phyloP scores from a whole-genome alignment of 2,329 filamentous ascomycete genomes.

The Diaporthe australafricana region DNA sequence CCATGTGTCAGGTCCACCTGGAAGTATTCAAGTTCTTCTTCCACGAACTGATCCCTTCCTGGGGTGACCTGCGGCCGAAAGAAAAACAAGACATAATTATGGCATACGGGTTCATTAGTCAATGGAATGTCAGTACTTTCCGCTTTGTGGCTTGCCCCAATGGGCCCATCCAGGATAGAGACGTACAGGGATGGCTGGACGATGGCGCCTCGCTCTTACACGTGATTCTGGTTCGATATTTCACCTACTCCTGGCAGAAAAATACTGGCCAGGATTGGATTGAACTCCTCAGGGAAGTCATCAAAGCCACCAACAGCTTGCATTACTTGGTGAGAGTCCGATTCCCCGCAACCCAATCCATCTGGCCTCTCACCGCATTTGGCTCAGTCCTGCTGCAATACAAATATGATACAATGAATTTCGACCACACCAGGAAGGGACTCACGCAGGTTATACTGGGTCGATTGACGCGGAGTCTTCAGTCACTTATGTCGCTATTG shows the following conservation, averaged over 20 bases:
- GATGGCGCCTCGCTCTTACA: background rate
- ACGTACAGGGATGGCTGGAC: background rate
- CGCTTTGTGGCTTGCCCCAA: background rate
- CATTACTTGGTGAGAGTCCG: too few relatives aligned
- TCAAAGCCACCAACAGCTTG: too few relatives aligned
- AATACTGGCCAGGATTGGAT: background rate
- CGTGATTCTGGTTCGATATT: background rate
- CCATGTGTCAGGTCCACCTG: too few relatives aligned
- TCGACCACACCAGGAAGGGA: too few relatives aligned
- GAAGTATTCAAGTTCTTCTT: background rate
- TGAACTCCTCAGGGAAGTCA: background rate
- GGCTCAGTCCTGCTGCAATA: too few relatives aligned
- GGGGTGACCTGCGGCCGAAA: background rate
- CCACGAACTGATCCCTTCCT: background rate
- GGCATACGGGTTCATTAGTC: too few relatives aligned
- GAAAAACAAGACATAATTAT: background rate
- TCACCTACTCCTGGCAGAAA: rapidly evolving
- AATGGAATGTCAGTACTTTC: background rate
- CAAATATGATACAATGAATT: too few relatives aligned
- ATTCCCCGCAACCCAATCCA: too few relatives aligned
- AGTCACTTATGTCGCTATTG: background rate
- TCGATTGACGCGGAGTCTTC: background rate
- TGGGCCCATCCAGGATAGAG: background rate
- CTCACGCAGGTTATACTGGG: background rate
- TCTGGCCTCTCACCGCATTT: too few relatives aligned